phyloP scores from a whole-genome alignment of 2,329 filamentous ascomycete genomes.

The Beauveria varroae region DNA sequence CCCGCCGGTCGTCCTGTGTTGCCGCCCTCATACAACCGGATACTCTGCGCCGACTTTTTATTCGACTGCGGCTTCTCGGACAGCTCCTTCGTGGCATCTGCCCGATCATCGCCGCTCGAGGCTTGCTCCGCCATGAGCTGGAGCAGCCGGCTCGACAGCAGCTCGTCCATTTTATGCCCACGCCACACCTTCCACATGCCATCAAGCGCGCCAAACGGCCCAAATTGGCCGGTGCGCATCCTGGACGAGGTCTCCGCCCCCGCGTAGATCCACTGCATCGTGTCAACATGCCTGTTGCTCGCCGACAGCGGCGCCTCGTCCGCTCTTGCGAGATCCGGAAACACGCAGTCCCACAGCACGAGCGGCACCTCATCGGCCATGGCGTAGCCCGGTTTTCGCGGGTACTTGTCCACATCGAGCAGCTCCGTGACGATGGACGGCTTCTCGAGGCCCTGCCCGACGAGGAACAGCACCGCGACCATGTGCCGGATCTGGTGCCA shows the following conservation, averaged over 20 bases:
- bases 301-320: slow-evolving; percentile 19
- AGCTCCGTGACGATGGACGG: slow-evolving; percentile 66
- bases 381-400: slow-evolving; percentile 74
- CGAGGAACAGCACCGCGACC: slow-evolving; percentile 83
- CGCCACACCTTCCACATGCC: slow-evolving; percentile 80
- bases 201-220: slow-evolving; percentile 59
- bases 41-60: slow-evolving; percentile 20
- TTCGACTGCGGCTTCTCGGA: not conserved
- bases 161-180: slow-evolving; percentile 79
- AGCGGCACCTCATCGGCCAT: slow-evolving; percentile 88
- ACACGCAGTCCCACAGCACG: slow-evolving; percentile 94
- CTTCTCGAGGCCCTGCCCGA: slow-evolving; percentile 79
- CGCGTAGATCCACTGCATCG: slow-evolving; percentile 70
- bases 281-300: slow-evolving; percentile 36
- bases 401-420: slow-evolving; percentile 63
- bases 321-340: slow-evolving; percentile 41
- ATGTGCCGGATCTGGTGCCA: slow-evolving; percentile 98
- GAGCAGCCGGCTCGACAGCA: slow-evolving; percentile 68
- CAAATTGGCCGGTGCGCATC: slow-evolving; percentile 47
- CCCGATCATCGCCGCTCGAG: not conserved
- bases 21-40: slow-evolving; percentile 46
- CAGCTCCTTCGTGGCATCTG: not conserved
- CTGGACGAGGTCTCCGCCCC: slow-evolving; percentile 50
- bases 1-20: slow-evolving; percentile 43
- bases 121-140: slow-evolving; percentile 44